Percentiles rank a stretch among this genome's conserved stretches.
Conservation (phyloP, 2,329 filamentous ascomycete species). For the Pseudopyrenochaeta lycopersici region DNA sequence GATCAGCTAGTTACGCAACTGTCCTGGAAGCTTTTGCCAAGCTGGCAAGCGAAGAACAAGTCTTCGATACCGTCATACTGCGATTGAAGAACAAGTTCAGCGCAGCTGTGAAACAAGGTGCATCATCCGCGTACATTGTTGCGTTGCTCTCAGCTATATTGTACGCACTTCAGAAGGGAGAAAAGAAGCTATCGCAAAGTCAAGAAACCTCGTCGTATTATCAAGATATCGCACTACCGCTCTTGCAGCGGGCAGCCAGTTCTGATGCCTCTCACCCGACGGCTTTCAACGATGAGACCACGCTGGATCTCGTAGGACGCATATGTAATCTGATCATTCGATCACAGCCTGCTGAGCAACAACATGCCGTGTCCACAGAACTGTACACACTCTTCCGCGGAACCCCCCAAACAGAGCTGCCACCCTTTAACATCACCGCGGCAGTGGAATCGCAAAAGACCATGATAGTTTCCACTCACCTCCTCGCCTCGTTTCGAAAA, state of each 20-base stretch:
- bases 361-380: conserved; percentile 62
- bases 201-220: conserved; percentile 53
- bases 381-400: conserved; percentile 62
- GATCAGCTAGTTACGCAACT: conserved; percentile 58
- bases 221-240: conserved; percentile 56
- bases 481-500: conserved; percentile 61
- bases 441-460: conserved; percentile 52
- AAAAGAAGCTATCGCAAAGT: conserved; percentile 59
- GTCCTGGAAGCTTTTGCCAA: conserved; percentile 71
- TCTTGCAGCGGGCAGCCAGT: conserved; percentile 50
- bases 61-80: conserved; percentile 71
- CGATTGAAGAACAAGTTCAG: conserved; percentile 71
- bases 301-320: conserved; percentile 68
- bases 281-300: conserved; percentile 57
- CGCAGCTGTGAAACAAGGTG: conserved; percentile 62
- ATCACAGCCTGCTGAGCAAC: conserved; percentile 60
- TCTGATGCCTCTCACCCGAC: conserved; percentile 39
- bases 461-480: conserved; percentile 66
- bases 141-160: conserved; percentile 69
- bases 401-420: conserved; percentile 33
- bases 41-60: conserved; percentile 67
- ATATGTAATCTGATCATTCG: conserved; percentile 68
- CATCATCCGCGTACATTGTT: conserved; percentile 63
- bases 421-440: conserved; percentile 43
- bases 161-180: conserved; percentile 66